phyloP scores from a whole-genome alignment of 768 basidiomycete species.

The Rhodotorula graminis region DNA sequence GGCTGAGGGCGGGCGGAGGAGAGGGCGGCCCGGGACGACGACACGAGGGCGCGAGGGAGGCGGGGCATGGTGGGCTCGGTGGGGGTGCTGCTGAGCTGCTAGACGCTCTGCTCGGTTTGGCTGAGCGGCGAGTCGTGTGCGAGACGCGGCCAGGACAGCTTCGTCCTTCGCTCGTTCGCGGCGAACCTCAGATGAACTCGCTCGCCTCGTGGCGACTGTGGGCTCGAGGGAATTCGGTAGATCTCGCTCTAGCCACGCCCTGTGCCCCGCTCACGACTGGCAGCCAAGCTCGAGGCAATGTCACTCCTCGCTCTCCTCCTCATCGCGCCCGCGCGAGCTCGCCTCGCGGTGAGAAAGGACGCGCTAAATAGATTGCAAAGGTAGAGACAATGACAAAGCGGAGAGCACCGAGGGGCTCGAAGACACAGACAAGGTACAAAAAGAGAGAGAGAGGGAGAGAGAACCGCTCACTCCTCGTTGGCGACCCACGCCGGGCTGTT shows the following conservation, averaged over 20 bases:
- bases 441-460: background rate
- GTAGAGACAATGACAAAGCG: background rate
- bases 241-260: too few species aligned
- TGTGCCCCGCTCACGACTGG: too few species aligned
- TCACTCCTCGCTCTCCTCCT: too few species aligned
- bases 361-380: background rate
- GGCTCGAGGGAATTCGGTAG: too few species aligned
- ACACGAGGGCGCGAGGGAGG: background rate
- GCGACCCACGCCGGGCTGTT: slow-evolving; percentile 8
- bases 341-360: too few species aligned
- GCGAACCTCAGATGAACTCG: too few species aligned
- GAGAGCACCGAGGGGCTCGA: too few species aligned
- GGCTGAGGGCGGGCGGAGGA: background rate
- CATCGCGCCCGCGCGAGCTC: too few species aligned
- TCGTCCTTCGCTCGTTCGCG: too few species aligned
- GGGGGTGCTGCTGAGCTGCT: background rate
- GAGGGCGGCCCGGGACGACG: background rate
- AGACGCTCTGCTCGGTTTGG: background rate
- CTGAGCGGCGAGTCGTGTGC: background rate
- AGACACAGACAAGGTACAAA: background rate
- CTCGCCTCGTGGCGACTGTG: too few species aligned
- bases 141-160: too few species aligned
- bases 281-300: too few species aligned
- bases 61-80: background rate
- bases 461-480: background rate